Conservation (phyloP, 106 monocot species). For the Cymbidium sinense region DNA sequence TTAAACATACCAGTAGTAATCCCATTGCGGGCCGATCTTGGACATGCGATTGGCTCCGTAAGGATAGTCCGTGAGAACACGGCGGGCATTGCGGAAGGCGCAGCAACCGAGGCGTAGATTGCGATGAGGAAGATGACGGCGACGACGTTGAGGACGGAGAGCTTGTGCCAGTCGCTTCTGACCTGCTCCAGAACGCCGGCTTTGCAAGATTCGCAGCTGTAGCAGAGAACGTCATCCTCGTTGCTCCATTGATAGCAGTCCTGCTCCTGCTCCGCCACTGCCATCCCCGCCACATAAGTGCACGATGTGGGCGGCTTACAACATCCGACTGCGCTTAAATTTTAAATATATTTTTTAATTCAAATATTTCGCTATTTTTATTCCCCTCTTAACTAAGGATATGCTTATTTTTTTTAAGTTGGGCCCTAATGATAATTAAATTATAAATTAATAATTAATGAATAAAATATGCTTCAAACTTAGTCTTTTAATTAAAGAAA, state of each 20-base stretch:
- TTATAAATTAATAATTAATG: too few relatives aligned
- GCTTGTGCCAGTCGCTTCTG: conserved; percentile 75
- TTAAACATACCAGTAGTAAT: conserved; percentile 56
- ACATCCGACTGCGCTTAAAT: conserved; percentile 59
- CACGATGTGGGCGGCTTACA: conserved; percentile 96
- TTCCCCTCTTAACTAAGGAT: too few relatives aligned
- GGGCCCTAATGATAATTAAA: too few relatives aligned
- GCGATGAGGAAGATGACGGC: conserved; percentile 65
- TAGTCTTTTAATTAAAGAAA: too few relatives aligned
- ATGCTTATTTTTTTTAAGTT: too few relatives aligned
- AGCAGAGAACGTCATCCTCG: conserved; percentile 61
- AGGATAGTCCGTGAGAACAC: conserved; percentile 31
- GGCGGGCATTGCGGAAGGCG: conserved; percentile 74
- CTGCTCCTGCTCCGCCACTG: conserved; percentile 38
- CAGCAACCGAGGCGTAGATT: conserved; percentile 89
- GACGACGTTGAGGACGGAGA: conserved; percentile 69
- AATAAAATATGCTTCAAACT: too few relatives aligned
- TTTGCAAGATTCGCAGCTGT: conserved; percentile 86
- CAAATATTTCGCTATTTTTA: background rate
- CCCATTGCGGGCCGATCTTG: conserved; percentile 77
- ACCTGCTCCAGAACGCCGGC: conserved; percentile 84
- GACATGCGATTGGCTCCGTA: conserved; percentile 64
- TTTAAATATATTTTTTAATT: too few relatives aligned
- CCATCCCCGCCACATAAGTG: conserved; percentile 40
- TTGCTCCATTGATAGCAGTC: conserved; percentile 98